Conservation (phyloP, 257 asterid species). For the Forsythia viridissima region DNA sequence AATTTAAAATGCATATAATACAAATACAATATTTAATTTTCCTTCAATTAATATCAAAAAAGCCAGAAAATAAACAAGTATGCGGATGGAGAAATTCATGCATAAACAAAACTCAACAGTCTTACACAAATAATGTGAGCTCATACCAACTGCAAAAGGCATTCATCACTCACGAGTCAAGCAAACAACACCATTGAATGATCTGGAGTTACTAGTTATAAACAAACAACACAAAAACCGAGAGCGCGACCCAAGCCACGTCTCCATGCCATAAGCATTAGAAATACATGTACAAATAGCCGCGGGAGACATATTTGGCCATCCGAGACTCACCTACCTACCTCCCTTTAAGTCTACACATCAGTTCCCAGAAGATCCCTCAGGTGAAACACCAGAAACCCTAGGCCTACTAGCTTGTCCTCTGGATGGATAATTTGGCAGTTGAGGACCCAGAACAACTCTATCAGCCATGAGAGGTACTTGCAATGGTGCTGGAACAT, state of each 20-base stretch:
- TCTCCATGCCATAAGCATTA: background rate
- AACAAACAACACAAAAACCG: background rate
- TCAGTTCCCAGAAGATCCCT: slow-evolving; percentile 34
- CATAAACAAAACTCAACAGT: background rate
- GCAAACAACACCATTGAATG: background rate
- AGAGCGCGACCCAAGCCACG: background rate
- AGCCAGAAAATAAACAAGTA: background rate
- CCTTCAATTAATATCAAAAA: background rate
- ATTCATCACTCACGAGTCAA: background rate
- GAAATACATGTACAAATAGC: background rate
- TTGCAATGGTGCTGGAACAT: slow-evolving; percentile 34
- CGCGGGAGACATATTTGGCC: background rate
- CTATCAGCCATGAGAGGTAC: slow-evolving; percentile 22
- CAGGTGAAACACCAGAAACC: slow-evolving; percentile 29
- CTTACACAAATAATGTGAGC: background rate
- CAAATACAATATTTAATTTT: background rate
- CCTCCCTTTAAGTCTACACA: background rate
- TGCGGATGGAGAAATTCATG: background rate
- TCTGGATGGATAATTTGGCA: slow-evolving; percentile 9
- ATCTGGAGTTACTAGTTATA: background rate
- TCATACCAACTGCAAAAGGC: background rate
- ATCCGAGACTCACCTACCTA: background rate
- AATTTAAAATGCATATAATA: too few species aligned
- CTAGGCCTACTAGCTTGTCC: slow-evolving; percentile 28
- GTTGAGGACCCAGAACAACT: slow-evolving; percentile 10